Evolutionary conservation across 495 filamentous ascomycete species (phyloP), one percentile per base, ranked within the genome.

Genomic region (Neurospora africana): DNA sequence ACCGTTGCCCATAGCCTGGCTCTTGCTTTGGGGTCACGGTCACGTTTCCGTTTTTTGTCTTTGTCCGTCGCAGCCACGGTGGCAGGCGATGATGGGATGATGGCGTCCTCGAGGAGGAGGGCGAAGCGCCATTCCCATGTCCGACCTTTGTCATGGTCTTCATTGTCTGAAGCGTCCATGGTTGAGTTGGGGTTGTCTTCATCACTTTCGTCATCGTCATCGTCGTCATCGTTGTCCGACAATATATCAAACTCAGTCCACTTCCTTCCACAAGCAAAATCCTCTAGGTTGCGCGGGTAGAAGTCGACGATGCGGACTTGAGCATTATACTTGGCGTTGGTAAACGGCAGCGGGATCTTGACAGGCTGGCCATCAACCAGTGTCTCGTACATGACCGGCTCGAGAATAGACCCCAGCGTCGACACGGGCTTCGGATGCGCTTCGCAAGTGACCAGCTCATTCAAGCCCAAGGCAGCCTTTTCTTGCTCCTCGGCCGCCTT

Each of bases 111-210:
- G 17, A 97, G 87, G 10, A 90, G 82, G 44, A 97, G 83, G 39
- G 84, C 86, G 75, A 97, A 96, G 33, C 88, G 87, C 93, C 93
- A 96, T 77, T 92, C 88, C 92, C 92, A 95, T 36, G 77, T 76
- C 23, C 80, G 81, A 5, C 44, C 11, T 53, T 69, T n/a, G 23
- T 76, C 75, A 0, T 74, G 38, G 36, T 58, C 36, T 33, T 23
- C 44, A 27, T 27, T 38, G 8, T 44, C 19, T 13, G 74, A 73
- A 69, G 74, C 75, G 13, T 73, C 72, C 17, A 70, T 70, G 15
- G 73, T 33, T 7, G 53, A 33, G 27, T 2, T 2, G 8, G 9
- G 74, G 10, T 71, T 73, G 21, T 69, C 68, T 0, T 71, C 19
- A 67, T 72, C 68, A 40, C 70, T 72, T 30, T 70, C 81, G 30